Evolutionary conservation across 208 protist genomes (phyloP), one percentile per base, ranked within the genome.

Genomic region (Phytomonas francai): DNA sequence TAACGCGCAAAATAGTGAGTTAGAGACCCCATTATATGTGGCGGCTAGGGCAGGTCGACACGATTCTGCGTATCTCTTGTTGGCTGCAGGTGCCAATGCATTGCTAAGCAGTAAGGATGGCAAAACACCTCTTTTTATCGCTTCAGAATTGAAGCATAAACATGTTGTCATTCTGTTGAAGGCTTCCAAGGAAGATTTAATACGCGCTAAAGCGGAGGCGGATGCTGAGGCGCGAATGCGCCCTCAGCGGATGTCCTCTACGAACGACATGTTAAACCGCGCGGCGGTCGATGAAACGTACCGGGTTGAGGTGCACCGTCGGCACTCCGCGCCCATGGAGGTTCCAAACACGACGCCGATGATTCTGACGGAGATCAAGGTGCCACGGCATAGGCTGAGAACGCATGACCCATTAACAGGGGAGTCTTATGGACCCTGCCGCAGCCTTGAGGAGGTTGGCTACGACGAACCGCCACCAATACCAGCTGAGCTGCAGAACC

Each of bases 71-170:
- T 92, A 87, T 64, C 58, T 73, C 25, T 74, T 97, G 27, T 67
- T 94, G 29, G 65, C 78, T 30, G 74, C 75, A 14, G 77, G 77
- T 56, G 85, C 84, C 34, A 89, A 93, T 70, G 61, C 67, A 11
- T 56, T 74, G 9, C 65, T 97, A 7, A 49, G 68, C 31, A 87
- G 93, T 72, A 77, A 80, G n/a, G 89, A 97, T 65, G 89, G 78
- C 12, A 91, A 94, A 74, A 70, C 72, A 4, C 81, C 88, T n/a
- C 80, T 94, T 16, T 94, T 85, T 77, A 88, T 96, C 49, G 91
- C 91, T 14, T 93, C 88, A 11, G 85, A 94, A 68, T 93, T 87
- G 65, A 79, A 73, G 32, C 80, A 87, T 71, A 91, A 92, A 70
- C 81, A 92, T 69, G 82, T 94, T 0, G 81, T 93, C 29, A 69